Base-by-base conservation (phyloP, 768 basidiomycete genomes). In the Russula dissimulans region DNA sequence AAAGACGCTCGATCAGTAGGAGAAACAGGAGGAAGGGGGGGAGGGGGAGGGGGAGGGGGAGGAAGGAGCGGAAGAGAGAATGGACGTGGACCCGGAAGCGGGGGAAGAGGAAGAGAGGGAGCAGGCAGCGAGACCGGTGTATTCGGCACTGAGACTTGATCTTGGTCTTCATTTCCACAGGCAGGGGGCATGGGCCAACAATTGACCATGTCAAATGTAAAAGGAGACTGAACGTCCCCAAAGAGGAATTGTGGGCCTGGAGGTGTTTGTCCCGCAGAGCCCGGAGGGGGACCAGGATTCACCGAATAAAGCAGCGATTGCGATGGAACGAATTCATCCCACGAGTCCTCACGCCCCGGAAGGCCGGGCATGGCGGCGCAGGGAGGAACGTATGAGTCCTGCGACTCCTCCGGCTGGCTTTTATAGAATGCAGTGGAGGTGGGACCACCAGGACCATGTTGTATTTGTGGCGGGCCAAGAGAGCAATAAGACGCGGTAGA, bases 301-400 rank as follows among this genome's bases (percentile, higher is more conserved):
- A 15, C 18, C 56, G 55, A 52, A 41, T 22, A 46, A 45, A 51
- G 10, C 55, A 51, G 60, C 18, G 48, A 56, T 18, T 56, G 60
- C 18, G 48, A 56, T 18, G 38, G n/a, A 55, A 55, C 38, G 38
- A 60, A 52, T 41, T 29, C 6, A 38, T 61, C 22, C 43, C 7
- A 51, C 51, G 32, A 43, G 4, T 45, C 34, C 29, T 15, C 42
- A 9, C 10, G 12, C 15, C 17, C 55, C 14, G 29, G 34, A 22
- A 41, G 43, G 18, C 15, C 4, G 11, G 54, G 51, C 41, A 29
- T n/a, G 36, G 44, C 9, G 17, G 54, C 10, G 43, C 49, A 46
- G 6, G 43, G 29, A 32, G 54, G 38, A 26, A n/a, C 14, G 49
- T 36, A 51, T 18, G 32, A 26, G 18, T 31, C 36, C 31, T 15